Conservation (phyloP, 2,329 filamentous ascomycete species). For the Hypoxylon sp. region DNA sequence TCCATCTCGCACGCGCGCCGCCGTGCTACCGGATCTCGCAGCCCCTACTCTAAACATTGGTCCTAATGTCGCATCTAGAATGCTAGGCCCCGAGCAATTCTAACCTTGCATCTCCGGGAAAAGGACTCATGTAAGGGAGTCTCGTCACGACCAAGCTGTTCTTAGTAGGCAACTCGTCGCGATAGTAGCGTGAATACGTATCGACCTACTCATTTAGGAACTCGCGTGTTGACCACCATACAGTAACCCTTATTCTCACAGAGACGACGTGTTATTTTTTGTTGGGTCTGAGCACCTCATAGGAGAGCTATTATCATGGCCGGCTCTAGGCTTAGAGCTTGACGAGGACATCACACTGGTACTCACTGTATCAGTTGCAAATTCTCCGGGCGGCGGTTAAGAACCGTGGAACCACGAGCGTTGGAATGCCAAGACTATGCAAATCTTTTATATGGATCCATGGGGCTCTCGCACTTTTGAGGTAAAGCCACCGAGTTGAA, state of each 20-base stretch:
- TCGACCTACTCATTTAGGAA: slow-evolving; percentile 27
- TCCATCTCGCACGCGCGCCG: not conserved
- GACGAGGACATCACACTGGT: slow-evolving; percentile 15
- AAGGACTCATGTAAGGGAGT: slow-evolving; percentile 9
- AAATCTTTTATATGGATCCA: not conserved
- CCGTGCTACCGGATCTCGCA: slow-evolving; percentile 27
- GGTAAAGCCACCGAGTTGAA: not conserved
- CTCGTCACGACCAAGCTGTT: slow-evolving; percentile 23
- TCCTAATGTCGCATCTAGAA: slow-evolving; percentile 27
- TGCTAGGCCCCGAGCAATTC: slow-evolving; percentile 24
- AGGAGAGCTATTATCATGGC: slow-evolving; percentile 13
- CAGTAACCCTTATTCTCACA: slow-evolving; percentile 10
- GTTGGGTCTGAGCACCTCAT: slow-evolving; percentile 24
- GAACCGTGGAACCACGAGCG: slow-evolving; percentile 2
- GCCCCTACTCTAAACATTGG: slow-evolving; percentile 29
- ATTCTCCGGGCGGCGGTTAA: slow-evolving; percentile 13
- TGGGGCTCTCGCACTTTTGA: not conserved
- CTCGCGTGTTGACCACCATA: slow-evolving; percentile 2
- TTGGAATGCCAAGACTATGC: slow-evolving; percentile 5
- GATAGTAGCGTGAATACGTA: slow-evolving; percentile 8
- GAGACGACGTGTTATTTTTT: slow-evolving; percentile 24
- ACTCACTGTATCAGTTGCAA: slow-evolving; percentile 11
- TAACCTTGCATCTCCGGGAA: slow-evolving; percentile 23
- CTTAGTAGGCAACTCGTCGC: slow-evolving; percentile 22
- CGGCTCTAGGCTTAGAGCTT: slow-evolving; percentile 3